Percentiles rank a stretch among this genome's conserved stretches.
These are phyloP conservation scores for Russula griseocarnosa DNA, from an alignment of 768 basidiomycete species.

Conservation along the genomic window DNA sequence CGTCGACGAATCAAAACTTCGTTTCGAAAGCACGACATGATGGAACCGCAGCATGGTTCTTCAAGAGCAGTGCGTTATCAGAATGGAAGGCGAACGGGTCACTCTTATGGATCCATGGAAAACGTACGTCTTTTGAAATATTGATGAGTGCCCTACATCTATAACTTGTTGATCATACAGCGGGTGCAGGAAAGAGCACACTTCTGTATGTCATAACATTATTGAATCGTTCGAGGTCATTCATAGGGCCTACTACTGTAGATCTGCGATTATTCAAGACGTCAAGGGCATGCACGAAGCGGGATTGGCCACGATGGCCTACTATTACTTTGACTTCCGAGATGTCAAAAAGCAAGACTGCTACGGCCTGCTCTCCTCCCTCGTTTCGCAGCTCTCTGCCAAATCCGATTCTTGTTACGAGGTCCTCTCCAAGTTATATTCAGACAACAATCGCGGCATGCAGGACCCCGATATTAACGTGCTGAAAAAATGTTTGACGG, in stretches of 20 bases:
- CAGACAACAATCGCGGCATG: too few relatives aligned
- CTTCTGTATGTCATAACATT: background rate
- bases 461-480: too few relatives aligned
- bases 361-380: slow-evolving; percentile 3
- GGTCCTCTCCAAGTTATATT: slow-evolving; percentile 4
- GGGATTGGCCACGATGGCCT: slow-evolving; percentile 9
- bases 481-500: too few relatives aligned
- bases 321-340: slow-evolving; percentile 18
- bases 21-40: background rate
- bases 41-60: background rate
- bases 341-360: slow-evolving; percentile 6
- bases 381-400: background rate
- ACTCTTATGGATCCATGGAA: background rate
- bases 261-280: slow-evolving; percentile 8
- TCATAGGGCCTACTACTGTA: background rate
- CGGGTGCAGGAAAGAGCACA: slow-evolving; percentile 9
- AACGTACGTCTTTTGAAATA: background rate
- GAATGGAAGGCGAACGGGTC: background rate
- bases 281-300: background rate
- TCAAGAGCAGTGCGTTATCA: background rate
- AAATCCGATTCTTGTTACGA: background rate
- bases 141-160: too few relatives aligned
- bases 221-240: background rate
- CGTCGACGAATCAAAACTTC: background rate
- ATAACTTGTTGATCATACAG: background rate